Conservation (phyloP, 1,284 basidiomycete species). For the Thelephora terrestris region DNA sequence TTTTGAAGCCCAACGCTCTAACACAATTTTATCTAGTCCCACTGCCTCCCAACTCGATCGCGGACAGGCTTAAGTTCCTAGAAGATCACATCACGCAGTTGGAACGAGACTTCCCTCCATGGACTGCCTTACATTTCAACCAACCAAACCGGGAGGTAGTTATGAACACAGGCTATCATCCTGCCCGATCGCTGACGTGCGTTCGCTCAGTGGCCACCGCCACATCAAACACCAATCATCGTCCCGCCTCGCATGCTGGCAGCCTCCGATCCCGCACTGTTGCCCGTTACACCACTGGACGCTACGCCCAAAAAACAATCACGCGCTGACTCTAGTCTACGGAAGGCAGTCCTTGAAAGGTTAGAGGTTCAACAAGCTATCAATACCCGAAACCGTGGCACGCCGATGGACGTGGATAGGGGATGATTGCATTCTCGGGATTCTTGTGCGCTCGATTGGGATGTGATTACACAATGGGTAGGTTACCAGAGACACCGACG, state of each 20-base stretch:
- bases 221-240: constrained; percentile 59
- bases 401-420: constrained; percentile 2
- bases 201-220: constrained; percentile 58
- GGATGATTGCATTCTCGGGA: not conserved
- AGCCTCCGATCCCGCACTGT: constrained; percentile 13
- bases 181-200: not conserved
- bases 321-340: constrained; percentile 49
- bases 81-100: constrained; percentile 66
- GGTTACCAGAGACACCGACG: no score
- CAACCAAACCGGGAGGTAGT: constrained; percentile 65
- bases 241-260: constrained; percentile 54
- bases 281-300: constrained; percentile 11
- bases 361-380: constrained; percentile 68
- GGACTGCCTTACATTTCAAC: constrained; percentile 75
- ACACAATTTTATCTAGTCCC: constrained; percentile 41
- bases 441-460: no score
- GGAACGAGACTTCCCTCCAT: constrained; percentile 72
- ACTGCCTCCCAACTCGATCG: constrained; percentile 49
- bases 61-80: constrained; percentile 53
- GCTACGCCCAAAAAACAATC: constrained; percentile 25
- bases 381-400: constrained; percentile 36
- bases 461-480: no score
- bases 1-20: not conserved
- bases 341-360: constrained; percentile 63
- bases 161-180: constrained; percentile 19